phyloP scores from a whole-genome alignment of 257 asterid genomes.

The Ehretia macrophylla region DNA sequence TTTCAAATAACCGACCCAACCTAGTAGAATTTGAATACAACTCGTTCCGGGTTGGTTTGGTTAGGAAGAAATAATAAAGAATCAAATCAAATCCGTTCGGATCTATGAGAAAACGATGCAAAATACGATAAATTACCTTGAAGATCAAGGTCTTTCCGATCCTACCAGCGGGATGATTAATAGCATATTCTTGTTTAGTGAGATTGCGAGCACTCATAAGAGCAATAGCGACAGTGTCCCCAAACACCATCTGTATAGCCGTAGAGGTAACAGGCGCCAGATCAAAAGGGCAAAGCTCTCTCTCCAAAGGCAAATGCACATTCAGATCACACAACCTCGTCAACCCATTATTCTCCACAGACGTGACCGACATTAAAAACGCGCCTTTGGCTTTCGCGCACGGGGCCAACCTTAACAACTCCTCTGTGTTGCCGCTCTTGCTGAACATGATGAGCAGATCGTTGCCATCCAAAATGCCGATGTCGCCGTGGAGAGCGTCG shows the following conservation, averaged over 20 bases:
- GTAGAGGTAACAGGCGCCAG: constrained; percentile 70
- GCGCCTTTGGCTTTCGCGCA: constrained; percentile 91
- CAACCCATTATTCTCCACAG: constrained; percentile 67
- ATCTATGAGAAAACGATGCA: too few species aligned
- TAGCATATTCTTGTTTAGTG: constrained; percentile 80
- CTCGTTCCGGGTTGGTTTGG: too few species aligned
- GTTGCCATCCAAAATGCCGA: constrained; percentile 60
- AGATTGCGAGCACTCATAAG: constrained; percentile 78
- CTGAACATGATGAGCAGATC: constrained; percentile 85
- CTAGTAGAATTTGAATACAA: too few species aligned
- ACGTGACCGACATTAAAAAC: constrained; percentile 74
- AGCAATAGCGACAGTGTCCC: constrained; percentile 90
- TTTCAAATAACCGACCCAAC: too few species aligned
- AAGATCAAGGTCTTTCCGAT: constrained; percentile 54
- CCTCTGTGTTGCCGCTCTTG: constrained; percentile 86
- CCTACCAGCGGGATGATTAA: constrained; percentile 60
- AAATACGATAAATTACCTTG: neutral
- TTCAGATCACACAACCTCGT: constrained; percentile 63
- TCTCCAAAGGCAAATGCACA: constrained; percentile 90
- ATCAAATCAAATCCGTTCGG: too few species aligned
- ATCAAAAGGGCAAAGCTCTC: constrained; percentile 87
- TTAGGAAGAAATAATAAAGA: too few species aligned
- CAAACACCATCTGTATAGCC: constrained; percentile 56
- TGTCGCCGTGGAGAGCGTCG: constrained; percentile 96
- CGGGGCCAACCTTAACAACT: constrained; percentile 73